Base-by-base conservation (phyloP, 257 asterid species). In the Ajuga chamaepitys region DNA sequence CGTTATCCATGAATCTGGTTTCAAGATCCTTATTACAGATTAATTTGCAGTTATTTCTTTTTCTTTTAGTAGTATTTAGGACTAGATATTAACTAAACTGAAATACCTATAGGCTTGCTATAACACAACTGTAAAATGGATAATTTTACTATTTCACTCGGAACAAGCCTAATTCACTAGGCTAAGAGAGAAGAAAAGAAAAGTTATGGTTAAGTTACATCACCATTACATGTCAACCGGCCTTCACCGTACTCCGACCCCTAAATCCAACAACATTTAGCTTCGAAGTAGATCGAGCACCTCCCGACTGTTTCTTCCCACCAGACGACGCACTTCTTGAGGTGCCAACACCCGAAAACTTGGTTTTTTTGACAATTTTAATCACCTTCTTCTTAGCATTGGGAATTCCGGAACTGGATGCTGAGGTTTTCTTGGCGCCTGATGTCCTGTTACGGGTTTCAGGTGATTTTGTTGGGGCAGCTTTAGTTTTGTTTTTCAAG, bases 201-300 rank as follows among this genome's bases (percentile, higher is more conserved):
- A 41, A n/a, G 14, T 60, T 52, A 64, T 64, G 30, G 17, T 50
- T 52, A 64, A 64, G 28, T 20, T 50, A 63, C 58, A 59, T 44
- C 54, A 9, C 44, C 41, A 25, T 55, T 18, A 13, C 46, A 57
- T 64, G 46, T 81, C 79, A 86, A 78, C 75, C 50, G 12, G 78
- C 71, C 70, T 83, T 90, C 54, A 56, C 77, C 2, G 89, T 81
- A 66, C 92, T 88, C 28, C 91, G 79, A 14, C 97, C 99, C 81
- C 97, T 90, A 57, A 94, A 94, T 70, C 97, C 99, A 48, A 88
- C 96, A 24, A 94, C 99, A 59, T 76, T 79, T 70, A 94, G 85
- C 80, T 91, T 91, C 26, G 85, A 48, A 9, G 79, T 51, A 59
- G 95, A 76, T 58, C 53, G 72, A 37, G 71, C 70, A 10, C 76